Percentiles rank a stretch among this genome's conserved stretches.
Evolutionary conservation across 371 early-diverging fungal genomes (phyloP).

Genomic region (Gilbertella persicaria): DNA sequence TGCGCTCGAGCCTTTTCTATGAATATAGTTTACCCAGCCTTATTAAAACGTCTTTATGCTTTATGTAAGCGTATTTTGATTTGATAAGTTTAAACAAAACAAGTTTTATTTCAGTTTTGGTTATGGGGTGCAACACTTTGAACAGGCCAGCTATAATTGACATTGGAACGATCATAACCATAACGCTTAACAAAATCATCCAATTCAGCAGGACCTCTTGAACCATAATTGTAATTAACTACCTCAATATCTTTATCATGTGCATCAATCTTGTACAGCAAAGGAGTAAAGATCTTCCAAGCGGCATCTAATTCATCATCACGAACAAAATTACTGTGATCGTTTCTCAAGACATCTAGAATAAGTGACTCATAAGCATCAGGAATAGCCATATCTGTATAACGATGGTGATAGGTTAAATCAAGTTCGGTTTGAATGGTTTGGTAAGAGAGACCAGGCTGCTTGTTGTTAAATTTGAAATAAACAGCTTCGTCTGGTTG

Average conservation of each 20-base stretch:
- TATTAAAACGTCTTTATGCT: too few relatives aligned
- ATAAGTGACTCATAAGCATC: constrained; percentile 96
- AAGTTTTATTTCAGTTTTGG: too few relatives aligned
- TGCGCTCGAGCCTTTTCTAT: not conserved
- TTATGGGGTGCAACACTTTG: constrained; percentile 40
- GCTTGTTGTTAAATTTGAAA: constrained; percentile 95
- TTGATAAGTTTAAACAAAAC: constrained; percentile 1
- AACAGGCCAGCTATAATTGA: constrained; percentile 43
- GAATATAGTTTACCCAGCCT: not conserved
- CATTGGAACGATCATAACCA: constrained; percentile 62
- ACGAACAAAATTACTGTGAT: constrained; percentile 96
- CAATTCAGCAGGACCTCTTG: constrained; percentile 82
- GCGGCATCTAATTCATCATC: constrained; percentile 95
- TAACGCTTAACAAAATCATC: constrained; percentile 72
- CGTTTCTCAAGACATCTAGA: constrained; percentile 87
- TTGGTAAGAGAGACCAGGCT: constrained; percentile 74
- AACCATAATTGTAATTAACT: constrained; percentile 77
- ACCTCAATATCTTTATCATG: constrained; percentile 58
- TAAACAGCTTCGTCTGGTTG: constrained; percentile 97
- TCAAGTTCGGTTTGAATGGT: constrained; percentile 89
- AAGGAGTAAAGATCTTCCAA: constrained; percentile 97
- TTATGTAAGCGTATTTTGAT: too few relatives aligned
- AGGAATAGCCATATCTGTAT: constrained; percentile 84
- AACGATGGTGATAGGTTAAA: constrained; percentile 86
- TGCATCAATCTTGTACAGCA: constrained; percentile 86